phyloP scores from a whole-genome alignment of 441 rosid genomes.

The Euphorbia celastroides region DNA sequence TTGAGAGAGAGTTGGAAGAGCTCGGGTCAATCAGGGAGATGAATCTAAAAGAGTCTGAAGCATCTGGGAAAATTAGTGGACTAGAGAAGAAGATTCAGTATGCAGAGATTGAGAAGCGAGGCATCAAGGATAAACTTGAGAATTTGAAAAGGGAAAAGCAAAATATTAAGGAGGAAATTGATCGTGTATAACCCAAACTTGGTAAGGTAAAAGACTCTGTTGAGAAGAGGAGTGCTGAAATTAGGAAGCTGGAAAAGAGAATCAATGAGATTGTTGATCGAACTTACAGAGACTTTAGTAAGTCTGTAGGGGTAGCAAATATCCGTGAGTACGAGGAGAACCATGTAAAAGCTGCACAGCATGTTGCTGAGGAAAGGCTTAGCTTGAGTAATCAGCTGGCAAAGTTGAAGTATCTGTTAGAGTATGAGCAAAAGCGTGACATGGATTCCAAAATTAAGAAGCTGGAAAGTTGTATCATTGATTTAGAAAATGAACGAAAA shows the following conservation, averaged over 20 bases:
- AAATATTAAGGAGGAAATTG: constrained; percentile 63
- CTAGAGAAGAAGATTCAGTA: constrained; percentile 97
- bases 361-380: constrained; percentile 92
- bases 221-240: constrained; percentile 57
- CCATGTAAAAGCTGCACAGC: constrained; percentile 87
- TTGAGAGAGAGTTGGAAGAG: constrained; percentile 75
- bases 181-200: constrained; percentile 60
- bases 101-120: constrained; percentile 94
- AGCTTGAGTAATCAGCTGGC: constrained; percentile 89
- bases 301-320: constrained; percentile 78
- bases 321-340: constrained; percentile 98
- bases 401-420: constrained; percentile 95
- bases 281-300: constrained; percentile 77
- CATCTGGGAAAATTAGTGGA: constrained; percentile 92
- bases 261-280: constrained; percentile 89
- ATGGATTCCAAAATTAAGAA: constrained; percentile 75
- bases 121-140: constrained; percentile 81
- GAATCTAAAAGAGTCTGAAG: constrained; percentile 92
- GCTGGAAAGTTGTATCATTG: constrained; percentile 63
- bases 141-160: constrained; percentile 73
- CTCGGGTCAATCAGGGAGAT: constrained; percentile 95
- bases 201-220: constrained; percentile 68
- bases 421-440: constrained; percentile 92
- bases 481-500: constrained; percentile 69
- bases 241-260: constrained; percentile 78